Evolutionary conservation across 345 rosid species (phyloP).

Genomic region (Punica granatum): DNA sequence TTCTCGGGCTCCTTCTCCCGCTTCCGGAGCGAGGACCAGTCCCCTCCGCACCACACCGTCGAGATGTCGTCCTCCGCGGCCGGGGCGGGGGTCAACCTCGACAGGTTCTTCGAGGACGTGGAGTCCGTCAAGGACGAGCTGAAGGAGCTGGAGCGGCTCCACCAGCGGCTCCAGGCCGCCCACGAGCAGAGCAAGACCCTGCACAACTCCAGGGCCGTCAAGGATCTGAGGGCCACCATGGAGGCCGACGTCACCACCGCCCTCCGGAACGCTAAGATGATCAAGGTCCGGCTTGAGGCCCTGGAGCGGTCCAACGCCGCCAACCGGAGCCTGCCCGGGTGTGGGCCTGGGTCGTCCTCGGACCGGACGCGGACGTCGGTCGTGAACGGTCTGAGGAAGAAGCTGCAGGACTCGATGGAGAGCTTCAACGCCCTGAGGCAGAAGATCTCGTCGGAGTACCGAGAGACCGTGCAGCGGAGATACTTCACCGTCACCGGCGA

Average conservation of each 20-base stretch:
- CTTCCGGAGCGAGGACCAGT: conserved; percentile 24
- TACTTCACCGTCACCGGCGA: conserved; percentile 76
- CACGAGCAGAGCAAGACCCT: conserved; percentile 61
- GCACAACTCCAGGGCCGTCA: conserved; percentile 62
- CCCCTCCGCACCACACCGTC: conserved; percentile 24
- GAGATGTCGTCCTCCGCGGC: conserved; percentile 20
- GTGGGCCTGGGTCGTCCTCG: conserved; percentile 80
- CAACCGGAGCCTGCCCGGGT: conserved; percentile 54
- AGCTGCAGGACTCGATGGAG: conserved; percentile 70
- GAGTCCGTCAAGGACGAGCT: conserved; percentile 78
- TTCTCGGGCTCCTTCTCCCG: conserved; percentile 42
- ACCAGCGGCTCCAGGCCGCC: conserved; percentile 52
- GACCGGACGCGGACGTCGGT: conserved; percentile 81
- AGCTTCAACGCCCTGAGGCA: conserved; percentile 49
- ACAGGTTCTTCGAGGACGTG: conserved; percentile 71
- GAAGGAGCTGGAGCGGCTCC: conserved; percentile 49
- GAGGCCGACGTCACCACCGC: conserved; percentile 53
- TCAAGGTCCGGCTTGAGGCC: conserved; percentile 66
- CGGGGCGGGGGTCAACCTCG: conserved; percentile 41
- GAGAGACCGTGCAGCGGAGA: conserved; percentile 76
- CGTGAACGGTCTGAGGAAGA: conserved; percentile 73
- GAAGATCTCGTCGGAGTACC: conserved; percentile 51
- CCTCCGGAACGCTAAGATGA: conserved; percentile 56
- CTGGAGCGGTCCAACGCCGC: conserved; percentile 72
- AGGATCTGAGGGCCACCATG: conserved; percentile 56